Percentiles rank a stretch among this genome's conserved stretches.
Conservation (phyloP, 2,329 filamentous ascomycete genomes). For the Ascochyta pisi region DNA sequence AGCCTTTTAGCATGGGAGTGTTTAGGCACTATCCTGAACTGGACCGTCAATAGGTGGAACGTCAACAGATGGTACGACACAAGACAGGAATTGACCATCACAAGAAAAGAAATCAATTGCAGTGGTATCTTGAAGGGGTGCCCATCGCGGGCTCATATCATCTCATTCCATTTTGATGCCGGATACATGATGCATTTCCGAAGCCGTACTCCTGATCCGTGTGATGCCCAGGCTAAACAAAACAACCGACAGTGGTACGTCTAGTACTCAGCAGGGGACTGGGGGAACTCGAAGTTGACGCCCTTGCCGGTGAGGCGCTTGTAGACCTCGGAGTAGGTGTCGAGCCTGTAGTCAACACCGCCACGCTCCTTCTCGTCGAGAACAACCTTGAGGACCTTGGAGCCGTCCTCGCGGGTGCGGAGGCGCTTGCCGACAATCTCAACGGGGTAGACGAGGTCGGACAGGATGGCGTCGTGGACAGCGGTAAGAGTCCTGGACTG, state of each 20-base stretch:
- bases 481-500: conserved; percentile 97
- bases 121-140: conserved; percentile 45
- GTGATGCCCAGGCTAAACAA: conserved; percentile 33
- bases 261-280: conserved; percentile 84
- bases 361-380: conserved; percentile 99
- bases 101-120: conserved; percentile 44
- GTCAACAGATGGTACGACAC: neutral
- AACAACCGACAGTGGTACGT: conserved; percentile 38
- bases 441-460: conserved; percentile 98
- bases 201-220: conserved; percentile 49
- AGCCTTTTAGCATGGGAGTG: conserved; percentile 69
- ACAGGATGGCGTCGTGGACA: conserved; percentile 97
- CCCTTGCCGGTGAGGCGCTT: conserved; percentile 94
- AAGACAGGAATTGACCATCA: conserved; percentile 27
- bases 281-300: conserved; percentile 98
- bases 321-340: conserved; percentile 99
- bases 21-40: conserved; percentile 78
- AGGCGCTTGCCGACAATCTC: conserved; percentile 99
- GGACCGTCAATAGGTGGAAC: conserved; percentile 57
- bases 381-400: conserved; percentile 98
- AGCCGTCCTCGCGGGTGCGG: conserved; percentile 98
- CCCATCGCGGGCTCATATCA: conserved; percentile 44
- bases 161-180: conserved; percentile 49
- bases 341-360: conserved; percentile 98
- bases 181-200: conserved; percentile 49